Evolutionary conservation across 331 rosid genomes (phyloP), one percentile per base, ranked within the genome.

Genomic region (Malus hybrid): DNA sequence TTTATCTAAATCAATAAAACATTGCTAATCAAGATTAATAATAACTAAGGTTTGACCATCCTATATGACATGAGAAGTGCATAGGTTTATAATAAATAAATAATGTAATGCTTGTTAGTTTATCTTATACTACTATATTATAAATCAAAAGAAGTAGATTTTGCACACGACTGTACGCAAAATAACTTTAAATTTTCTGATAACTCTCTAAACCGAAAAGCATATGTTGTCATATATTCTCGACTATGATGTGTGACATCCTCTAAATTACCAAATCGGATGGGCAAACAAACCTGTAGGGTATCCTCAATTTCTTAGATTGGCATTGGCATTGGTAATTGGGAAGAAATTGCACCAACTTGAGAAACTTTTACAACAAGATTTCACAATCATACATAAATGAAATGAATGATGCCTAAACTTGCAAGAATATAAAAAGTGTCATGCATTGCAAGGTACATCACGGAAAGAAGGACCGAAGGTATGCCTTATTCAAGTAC

Each of bases 371-470:
- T 9, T 39, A 59, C 32, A 60, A 24, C 65, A 22, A 60, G 13
- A 22, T 24, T 60, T 29, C 65, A 60, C 24, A 39, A 39, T 39
- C 46, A 39, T 39, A 39, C 12, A 39, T 39, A 39, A 39, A 39
- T 39, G 32, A 27, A 60, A 10, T 24, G 22, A 12, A 36, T 32
- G 44, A 57, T 32, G 65, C 31, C 4, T 19, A 9, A 39, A 39
- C 12, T 2, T 6, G 76, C 76, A 77, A 39, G 46, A 39, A 24
- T 22, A 69, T 65, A 24, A 6, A 27, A 69, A 52, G 57, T 3
- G 19, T 71, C 67, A 50, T 79, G 67, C 14, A 39, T 75, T 34
- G 75, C 72, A 76, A 67, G 78, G 68, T 70, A 70, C 71, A 69
- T 2, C 28, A 73, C 32, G 50, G 28, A 61, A 69, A 79, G 48